Evolutionary conservation across 2,329 filamentous ascomycete species (phyloP).

Genomic region (Exophiala sp.): DNA sequence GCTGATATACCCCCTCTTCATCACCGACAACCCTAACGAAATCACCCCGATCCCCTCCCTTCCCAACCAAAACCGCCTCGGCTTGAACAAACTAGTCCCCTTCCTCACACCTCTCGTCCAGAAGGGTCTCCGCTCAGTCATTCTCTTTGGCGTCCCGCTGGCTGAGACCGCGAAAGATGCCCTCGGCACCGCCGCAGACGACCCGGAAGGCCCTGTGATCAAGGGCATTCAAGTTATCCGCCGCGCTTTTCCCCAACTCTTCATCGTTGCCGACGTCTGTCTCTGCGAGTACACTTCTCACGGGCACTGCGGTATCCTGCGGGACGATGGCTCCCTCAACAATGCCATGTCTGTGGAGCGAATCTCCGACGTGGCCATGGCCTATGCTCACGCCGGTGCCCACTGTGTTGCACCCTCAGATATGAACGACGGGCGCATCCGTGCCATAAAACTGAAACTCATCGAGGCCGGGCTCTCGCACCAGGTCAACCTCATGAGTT

Average conservation of each 20-base stretch:
- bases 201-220: constrained; percentile 89
- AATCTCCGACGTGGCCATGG: constrained; percentile 94
- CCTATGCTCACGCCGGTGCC: constrained; percentile 91
- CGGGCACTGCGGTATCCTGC: constrained; percentile 93
- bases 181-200: constrained; percentile 86
- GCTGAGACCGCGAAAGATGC: constrained; percentile 79
- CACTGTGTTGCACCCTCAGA: constrained; percentile 97
- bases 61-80: constrained; percentile 83
- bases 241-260: constrained; percentile 81
- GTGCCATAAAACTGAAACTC: constrained; percentile 95
- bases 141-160: constrained; percentile 91
- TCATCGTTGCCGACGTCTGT: constrained; percentile 89
- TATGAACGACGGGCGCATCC: constrained; percentile 98
- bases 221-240: constrained; percentile 79
- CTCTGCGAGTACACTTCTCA: constrained; percentile 98
- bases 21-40: constrained; percentile 91
- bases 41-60: constrained; percentile 86
- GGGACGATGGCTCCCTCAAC: constrained; percentile 88
- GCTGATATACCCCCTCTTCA: constrained; percentile 96
- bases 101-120: constrained; percentile 82
- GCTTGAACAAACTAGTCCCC: constrained; percentile 78
- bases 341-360: constrained; percentile 91
- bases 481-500: constrained; percentile 90
- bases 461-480: constrained; percentile 94
- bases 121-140: constrained; percentile 88